Base-by-base conservation (phyloP, 257 asterid genomes). In the Solanum peruvianum region DNA sequence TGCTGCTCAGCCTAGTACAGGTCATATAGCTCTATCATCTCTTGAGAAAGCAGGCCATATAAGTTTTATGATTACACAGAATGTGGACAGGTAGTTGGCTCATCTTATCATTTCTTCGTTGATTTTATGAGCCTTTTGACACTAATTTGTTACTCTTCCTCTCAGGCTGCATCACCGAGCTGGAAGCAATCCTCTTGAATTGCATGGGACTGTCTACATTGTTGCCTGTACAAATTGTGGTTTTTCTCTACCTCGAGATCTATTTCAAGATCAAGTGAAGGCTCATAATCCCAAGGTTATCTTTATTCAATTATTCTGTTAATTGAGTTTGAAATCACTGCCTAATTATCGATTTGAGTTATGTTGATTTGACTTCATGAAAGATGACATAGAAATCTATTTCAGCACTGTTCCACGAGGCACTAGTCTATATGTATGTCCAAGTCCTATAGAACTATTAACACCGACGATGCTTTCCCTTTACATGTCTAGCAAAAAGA, bases 111-210 rank as follows among this genome's bases (percentile, higher is more conserved):
- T 86, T 42, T 64, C 39, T 75, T 52, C 76, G 18, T 45, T 72
- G 85, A 20, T 11, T 83, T 75, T 29, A 18, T 37, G 49, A 29
- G 39, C 85, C 84, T 56, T 56, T 31, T 58, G 80, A 87, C 84
- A 52, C n/a, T 87, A 60, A 58, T 82, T 37, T 44, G 76, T 88
- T 85, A 67, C 67, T 44, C 9, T 87, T 86, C 23, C 84, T 86
- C 86, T 66, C 94, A 97, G 99, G 92, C 91, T 97, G 91, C 99
- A 97, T 87, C 99, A 97, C 91, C 96, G 94, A 86, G 98, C 98
- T 85, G 99, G 99, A 64, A 95, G 98, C 91, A 95, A 93, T 87
- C 99, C 99, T 78, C 95, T 97, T 42, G 99, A 97, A 91, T 92
- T 97, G 91, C 99, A 95, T 73, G 99, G 99, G 86, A 95, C 98